Conservation (phyloP, 225 moss, liverwort and hornwort species). For the Pseudisothecium myosuroides region DNA sequence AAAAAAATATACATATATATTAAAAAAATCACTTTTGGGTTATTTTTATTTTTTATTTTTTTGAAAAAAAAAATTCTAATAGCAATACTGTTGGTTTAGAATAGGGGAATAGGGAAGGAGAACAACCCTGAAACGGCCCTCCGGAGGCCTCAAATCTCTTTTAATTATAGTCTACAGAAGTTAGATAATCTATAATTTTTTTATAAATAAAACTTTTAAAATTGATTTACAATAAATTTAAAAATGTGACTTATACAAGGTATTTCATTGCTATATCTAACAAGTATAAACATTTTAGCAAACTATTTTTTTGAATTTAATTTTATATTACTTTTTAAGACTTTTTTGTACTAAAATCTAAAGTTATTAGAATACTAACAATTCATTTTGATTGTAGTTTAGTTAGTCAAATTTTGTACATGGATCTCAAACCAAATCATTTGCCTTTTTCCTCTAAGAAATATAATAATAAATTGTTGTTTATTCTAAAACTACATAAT, state of each 20-base stretch:
- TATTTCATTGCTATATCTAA: not conserved
- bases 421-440: not conserved
- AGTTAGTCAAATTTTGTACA: not conserved
- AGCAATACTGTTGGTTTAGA: no score
- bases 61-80: no score
- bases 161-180: rapidly evolving
- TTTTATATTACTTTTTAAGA: not conserved
- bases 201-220: not conserved
- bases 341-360: not conserved
- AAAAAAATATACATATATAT: no score
- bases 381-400: not conserved
- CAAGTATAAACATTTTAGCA: not conserved
- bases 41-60: no score
- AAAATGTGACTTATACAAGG: not conserved
- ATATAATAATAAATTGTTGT: not conserved
- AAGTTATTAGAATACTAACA: not conserved
- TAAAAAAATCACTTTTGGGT: no score
- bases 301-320: not conserved
- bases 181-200: no score
- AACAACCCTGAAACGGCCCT: no score
- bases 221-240: no score
- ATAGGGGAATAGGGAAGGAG: no score
- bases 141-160: no score
- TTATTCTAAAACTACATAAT: rapidly evolving
- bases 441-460: rapidly evolving